Conservation (phyloP, 1,284 basidiomycete species). For the Fomitopsis betulina region DNA sequence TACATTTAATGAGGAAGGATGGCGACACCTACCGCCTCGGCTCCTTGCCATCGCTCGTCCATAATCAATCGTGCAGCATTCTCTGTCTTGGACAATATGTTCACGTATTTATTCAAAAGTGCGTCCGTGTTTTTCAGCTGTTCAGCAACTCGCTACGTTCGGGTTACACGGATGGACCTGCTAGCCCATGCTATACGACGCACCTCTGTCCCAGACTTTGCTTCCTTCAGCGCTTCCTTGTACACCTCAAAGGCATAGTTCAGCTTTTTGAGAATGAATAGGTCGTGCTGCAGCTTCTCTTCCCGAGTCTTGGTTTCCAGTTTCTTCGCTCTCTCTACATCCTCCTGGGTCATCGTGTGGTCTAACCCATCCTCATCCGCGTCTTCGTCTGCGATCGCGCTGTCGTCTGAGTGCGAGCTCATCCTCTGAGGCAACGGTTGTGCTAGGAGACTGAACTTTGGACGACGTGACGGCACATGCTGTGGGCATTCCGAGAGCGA, state of each 20-base stretch:
- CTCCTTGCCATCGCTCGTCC: conserved; percentile 71
- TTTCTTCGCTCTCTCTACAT: conserved; percentile 22
- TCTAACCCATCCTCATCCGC: conserved; percentile 22
- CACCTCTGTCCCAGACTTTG: conserved; percentile 64
- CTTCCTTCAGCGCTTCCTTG: conserved; percentile 57
- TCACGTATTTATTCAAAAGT: conserved; percentile 67
- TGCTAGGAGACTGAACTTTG: conserved; percentile 40
- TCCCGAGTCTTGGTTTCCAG: conserved; percentile 47
- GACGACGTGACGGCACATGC: conserved; percentile 10
- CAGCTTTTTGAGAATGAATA: conserved; percentile 65
- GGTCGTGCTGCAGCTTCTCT: conserved; percentile 67
- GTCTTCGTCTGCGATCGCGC: conserved; percentile 24
- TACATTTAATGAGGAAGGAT: background rate
- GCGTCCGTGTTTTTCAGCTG: conserved; percentile 68
- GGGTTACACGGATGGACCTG: too few relatives aligned
- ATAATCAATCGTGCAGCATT: conserved; percentile 60
- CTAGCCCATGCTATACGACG: conserved; percentile 10
- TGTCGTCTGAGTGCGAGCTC: conserved; percentile 12
- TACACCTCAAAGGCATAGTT: conserved; percentile 64
- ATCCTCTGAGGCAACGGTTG: conserved; percentile 16
- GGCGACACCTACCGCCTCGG: conserved; percentile 49
- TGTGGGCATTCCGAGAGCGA: conserved; percentile 39
- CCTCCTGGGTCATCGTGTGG: conserved; percentile 25
- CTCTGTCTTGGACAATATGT: conserved; percentile 66
- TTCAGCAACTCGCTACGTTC: conserved; percentile 49